These are phyloP conservation scores for Aspergillus phoenicis DNA, from an alignment of 2,329 filamentous ascomycete species.

Conservation along the genomic window DNA sequence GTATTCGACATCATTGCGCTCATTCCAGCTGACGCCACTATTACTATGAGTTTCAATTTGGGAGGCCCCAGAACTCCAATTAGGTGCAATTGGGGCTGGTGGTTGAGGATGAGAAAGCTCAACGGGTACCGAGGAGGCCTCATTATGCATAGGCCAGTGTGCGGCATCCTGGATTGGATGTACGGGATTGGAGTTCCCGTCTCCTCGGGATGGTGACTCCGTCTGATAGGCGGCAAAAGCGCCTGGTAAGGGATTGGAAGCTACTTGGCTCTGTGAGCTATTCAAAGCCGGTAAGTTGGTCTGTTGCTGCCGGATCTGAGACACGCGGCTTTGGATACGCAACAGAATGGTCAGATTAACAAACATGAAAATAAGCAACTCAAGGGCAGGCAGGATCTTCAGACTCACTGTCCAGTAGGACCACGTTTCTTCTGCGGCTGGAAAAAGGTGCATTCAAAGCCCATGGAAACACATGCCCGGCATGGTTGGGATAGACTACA, in stretches of 20 bases:
- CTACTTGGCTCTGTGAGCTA: slow-evolving; percentile 18
- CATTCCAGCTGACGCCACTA: slow-evolving; percentile 30
- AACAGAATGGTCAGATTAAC: neutral
- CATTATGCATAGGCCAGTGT: slow-evolving; percentile 25
- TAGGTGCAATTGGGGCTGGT: slow-evolving; percentile 23
- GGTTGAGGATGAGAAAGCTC: slow-evolving; percentile 26
- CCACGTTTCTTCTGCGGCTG: slow-evolving; percentile 48
- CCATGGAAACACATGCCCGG: slow-evolving; percentile 41
- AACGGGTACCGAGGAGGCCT: slow-evolving; percentile 25
- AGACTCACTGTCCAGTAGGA: slow-evolving; percentile 40
- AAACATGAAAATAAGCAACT: neutral
- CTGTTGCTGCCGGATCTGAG: slow-evolving; percentile 43
- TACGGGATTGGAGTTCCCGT: slow-evolving; percentile 16
- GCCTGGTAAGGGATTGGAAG: slow-evolving; percentile 21
- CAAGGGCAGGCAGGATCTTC: neutral
- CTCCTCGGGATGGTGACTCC: slow-evolving; percentile 22
- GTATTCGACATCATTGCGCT: slow-evolving; percentile 36
- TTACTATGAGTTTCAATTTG: slow-evolving; percentile 26
- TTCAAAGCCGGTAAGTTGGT: slow-evolving; percentile 23
- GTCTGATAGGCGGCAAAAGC: slow-evolving; percentile 29
- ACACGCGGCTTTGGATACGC: slow-evolving; percentile 34
- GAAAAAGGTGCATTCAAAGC: slow-evolving; percentile 46
- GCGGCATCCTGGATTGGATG: slow-evolving; percentile 24
- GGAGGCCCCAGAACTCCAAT: slow-evolving; percentile 27
- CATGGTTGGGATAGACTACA: slow-evolving; percentile 46